Base-by-base conservation (phyloP, 768 basidiomycete genomes). In the Boletus barrowsii region DNA sequence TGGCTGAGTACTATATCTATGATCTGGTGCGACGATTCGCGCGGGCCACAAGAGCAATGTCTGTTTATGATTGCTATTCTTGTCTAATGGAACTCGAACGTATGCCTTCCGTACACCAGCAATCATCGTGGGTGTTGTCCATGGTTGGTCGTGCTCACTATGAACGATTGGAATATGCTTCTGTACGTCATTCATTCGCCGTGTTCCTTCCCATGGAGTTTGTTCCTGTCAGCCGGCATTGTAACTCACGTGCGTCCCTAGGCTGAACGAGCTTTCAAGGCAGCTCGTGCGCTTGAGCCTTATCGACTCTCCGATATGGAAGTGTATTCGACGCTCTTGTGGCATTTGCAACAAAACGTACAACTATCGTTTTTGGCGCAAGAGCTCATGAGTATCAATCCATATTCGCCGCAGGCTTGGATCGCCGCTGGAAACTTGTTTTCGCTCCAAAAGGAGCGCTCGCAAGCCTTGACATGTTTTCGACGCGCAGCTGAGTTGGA, bases 371-470 rank as follows among this genome's bases (percentile, higher is more conserved):
- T 88, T 75, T 79, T 99, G 35, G 90, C 96, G 1, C 96, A 98
- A 71, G 92, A 95, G 59, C 77, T 98, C 42, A 82, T 97, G 62
- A 83, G 85, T 49, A 87, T 94, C 67, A 79, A 88, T 60, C 83
- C 93, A n/a, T 83, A 81, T 53, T 84, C 89, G 24, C 75, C 95
- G 11, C 83, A 95, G 66, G 84, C 94, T 15, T 99, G 97, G 97
- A 97, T 98, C 61, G 90, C 94, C 2, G 85, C 93, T 29, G 97
- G 97, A 49, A 99, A 99, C 74, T 76, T 92, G 63, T 98, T 98
- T 73, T 96, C 93, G 14, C 73, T 97, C 63, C 88, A 96, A 72
- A 94, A 93, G 74, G 95, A 99, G 65, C 88, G 93, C 62, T 77
- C 88, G 47, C 90, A 97, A 66, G 95, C 97, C 17, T 75, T 98